Percentiles rank a stretch among this genome's conserved stretches.
phyloP scores from a whole-genome alignment of 805 yeast species.

The Starmerella bacillaris region DNA sequence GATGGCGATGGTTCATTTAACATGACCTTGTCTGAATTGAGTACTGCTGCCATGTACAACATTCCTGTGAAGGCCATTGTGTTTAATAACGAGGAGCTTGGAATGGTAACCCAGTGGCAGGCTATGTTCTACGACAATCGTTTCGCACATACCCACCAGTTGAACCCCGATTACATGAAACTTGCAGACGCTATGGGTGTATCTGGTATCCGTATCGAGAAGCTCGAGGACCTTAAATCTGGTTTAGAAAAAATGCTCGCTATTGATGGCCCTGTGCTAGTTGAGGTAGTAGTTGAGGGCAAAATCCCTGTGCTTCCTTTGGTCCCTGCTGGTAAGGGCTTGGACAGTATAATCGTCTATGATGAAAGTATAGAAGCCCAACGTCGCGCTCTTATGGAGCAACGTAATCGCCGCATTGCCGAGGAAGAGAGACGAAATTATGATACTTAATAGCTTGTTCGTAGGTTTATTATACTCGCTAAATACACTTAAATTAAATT shows the following conservation, averaged over 20 bases:
- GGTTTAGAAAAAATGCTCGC: constrained; percentile 54
- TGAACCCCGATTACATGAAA: constrained; percentile 83
- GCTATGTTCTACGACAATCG: constrained; percentile 91
- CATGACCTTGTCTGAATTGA: constrained; percentile 87
- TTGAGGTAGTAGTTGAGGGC: constrained; percentile 77
- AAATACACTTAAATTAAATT: too few species aligned
- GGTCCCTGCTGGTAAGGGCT: constrained; percentile 92
- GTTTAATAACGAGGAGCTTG: constrained; percentile 95
- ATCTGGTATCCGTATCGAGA: constrained; percentile 55
- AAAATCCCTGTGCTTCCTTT: constrained; percentile 94
- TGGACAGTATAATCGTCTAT: constrained; percentile 79
- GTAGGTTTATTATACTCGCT: too few species aligned
- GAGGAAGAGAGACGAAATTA: constrained; percentile 8
- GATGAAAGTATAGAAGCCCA: constrained; percentile 66
- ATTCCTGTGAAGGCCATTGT: constrained; percentile 81
- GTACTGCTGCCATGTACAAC: constrained; percentile 83
- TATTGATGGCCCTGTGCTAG: constrained; percentile 63
- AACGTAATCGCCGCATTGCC: constrained; percentile 20
- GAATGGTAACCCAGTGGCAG: constrained; percentile 99
- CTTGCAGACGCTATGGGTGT: constrained; percentile 89
- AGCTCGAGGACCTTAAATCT: constrained; percentile 45
- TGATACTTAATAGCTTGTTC: constrained; percentile 1
- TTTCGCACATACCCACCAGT: constrained; percentile 94
- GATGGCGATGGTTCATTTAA: constrained; percentile 99
- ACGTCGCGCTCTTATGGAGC: constrained; percentile 21